Evolutionary conservation across 2,329 filamentous ascomycete species (phyloP).

Genomic region (Fonsecaea multimorphosa): DNA sequence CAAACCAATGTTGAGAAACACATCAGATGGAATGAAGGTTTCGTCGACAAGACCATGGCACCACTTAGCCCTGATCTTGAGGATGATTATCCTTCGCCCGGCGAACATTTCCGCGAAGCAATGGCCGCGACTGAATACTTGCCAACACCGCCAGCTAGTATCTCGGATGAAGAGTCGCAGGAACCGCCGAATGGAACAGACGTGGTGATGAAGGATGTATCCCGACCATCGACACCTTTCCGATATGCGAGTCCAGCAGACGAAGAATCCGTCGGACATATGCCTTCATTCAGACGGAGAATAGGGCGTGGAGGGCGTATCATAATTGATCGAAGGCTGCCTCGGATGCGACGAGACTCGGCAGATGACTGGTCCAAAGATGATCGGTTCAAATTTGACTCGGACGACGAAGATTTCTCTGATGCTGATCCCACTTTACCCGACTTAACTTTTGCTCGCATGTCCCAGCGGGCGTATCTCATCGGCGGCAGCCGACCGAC

Average conservation of each 20-base stretch:
- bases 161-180: conserved; percentile 51
- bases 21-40: conserved; percentile 87
- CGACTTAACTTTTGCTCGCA: conserved; percentile 47
- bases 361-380: conserved; percentile 55
- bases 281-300: conserved; percentile 78
- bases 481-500: conserved; percentile 32
- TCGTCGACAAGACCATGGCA: conserved; percentile 83
- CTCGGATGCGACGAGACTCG: conserved; percentile 57
- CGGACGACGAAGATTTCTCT: conserved; percentile 68
- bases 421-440: conserved; percentile 26
- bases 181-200: conserved; percentile 29
- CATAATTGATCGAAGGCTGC: conserved; percentile 84
- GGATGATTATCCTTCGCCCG: conserved; percentile 52
- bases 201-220: conserved; percentile 40
- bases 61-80: conserved; percentile 81
- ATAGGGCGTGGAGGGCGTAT: conserved; percentile 83
- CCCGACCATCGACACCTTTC: conserved; percentile 42
- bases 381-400: conserved; percentile 86
- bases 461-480: conserved; percentile 62
- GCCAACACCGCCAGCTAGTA: conserved; percentile 56
- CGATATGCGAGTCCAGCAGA: conserved; percentile 52
- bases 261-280: conserved; percentile 49
- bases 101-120: conserved; percentile 68
- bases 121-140: conserved; percentile 70
- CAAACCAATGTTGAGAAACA: conserved; percentile 87